Evolutionary conservation across 345 rosid genomes (phyloP), one percentile per base, ranked within the genome.

Genomic region (Crucihimalaya himalaica): DNA sequence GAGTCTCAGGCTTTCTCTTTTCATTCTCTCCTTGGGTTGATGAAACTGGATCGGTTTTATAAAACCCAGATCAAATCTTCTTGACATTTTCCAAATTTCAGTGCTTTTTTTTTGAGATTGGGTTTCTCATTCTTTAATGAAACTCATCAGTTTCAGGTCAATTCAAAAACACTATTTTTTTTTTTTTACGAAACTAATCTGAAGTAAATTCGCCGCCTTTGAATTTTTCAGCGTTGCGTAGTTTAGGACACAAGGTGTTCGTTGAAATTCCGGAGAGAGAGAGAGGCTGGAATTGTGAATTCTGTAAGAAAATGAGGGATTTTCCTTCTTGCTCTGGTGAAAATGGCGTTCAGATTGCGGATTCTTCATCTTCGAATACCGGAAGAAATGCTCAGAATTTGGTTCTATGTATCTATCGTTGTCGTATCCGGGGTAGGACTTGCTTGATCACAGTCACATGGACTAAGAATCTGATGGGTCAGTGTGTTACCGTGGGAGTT

Each of bases 241-340:
- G 28, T 55, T 59, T 76, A 69, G 8, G 3, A 55, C 68, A 56
- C 63, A 55, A 65, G 20, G 73, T 70, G 85, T 72, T 78, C 72
- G 81, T 62, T 55, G n/a, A 77, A 82, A 82, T 63, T n/a, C 70
- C 73, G 8, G 3, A 61, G 52, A 70, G 80, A 76, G 37, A 62
- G 32, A 21, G 61, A n/a, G 37, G 68, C 51, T 29, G 5, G 73
- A 62, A 70, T 58, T 79, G 74, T 11, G 27, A 56, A 55, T 59
- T 62, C 21, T 23, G 54, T 64, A 48, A 31, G 42, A 81, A 43
- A 68, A 94, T 94, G 97, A 94, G 87, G 55, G 98, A 91, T 84
- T 94, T 94, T 46, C 95, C 98, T 8, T 91, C 97, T 83, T 91
- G 98, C 77, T 94, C 93, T 40, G 89, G 98, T 53, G 96, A 94